These are phyloP conservation scores for Nicotiana tomentosiformis DNA, from an alignment of 257 asterid genomes.

Conservation along the genomic window DNA sequence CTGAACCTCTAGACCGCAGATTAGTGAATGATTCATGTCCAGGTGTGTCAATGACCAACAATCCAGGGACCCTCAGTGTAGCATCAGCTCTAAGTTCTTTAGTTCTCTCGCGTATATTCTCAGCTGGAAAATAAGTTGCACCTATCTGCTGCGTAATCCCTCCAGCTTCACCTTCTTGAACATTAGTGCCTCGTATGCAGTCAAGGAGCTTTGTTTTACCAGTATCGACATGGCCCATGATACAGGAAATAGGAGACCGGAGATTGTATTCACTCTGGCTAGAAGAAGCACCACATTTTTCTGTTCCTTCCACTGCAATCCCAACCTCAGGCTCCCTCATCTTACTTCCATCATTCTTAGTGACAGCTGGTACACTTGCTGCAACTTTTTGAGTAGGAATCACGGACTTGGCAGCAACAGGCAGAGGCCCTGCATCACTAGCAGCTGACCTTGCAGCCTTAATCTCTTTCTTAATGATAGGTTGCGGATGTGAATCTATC, in stretches of 20 bases:
- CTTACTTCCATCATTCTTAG: constrained; percentile 28
- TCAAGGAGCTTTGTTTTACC: constrained; percentile 94
- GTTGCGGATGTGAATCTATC: constrained; percentile 67
- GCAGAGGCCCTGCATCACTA: constrained; percentile 31
- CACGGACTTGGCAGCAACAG: constrained; percentile 30
- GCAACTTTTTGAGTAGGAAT: constrained; percentile 18
- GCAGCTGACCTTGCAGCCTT: constrained; percentile 33
- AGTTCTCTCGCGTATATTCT: constrained; percentile 90
- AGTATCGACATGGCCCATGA: constrained; percentile 98
- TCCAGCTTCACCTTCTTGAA: constrained; percentile 99
- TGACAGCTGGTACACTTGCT: constrained; percentile 16
- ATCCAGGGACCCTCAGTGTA: constrained; percentile 81
- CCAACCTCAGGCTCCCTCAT: constrained; percentile 28
- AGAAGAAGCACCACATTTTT: constrained; percentile 27
- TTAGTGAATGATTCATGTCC: constrained; percentile 95
- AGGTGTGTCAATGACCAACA: constrained; percentile 93
- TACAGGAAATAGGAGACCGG: constrained; percentile 94
- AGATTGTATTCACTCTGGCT: constrained; percentile 44
- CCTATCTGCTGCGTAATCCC: constrained; percentile 98
- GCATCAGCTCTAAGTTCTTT: constrained; percentile 95
- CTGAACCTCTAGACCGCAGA: constrained; percentile 92
- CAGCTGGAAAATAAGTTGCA: constrained; percentile 95
- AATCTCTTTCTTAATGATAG: constrained; percentile 40
- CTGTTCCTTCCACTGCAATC: constrained; percentile 13
- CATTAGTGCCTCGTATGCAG: constrained; percentile 91